phyloP scores from a whole-genome alignment of 176 grass and related monocot genomes.

The Pontederia crassipes region DNA sequence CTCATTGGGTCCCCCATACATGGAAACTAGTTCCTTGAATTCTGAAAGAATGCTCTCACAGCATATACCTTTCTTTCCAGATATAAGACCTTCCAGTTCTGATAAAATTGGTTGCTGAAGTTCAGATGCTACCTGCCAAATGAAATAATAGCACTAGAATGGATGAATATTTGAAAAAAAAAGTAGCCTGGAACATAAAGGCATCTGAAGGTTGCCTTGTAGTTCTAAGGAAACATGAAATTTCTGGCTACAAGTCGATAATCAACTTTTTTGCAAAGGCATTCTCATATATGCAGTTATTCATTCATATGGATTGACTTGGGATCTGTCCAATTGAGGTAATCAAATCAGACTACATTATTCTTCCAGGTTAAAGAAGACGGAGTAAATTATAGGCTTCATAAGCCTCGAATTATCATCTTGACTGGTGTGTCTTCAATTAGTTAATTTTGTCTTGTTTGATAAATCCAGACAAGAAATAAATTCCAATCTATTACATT shows the following conservation, averaged over 20 bases:
- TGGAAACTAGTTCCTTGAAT: slow-evolving; percentile 67
- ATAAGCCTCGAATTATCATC: no score
- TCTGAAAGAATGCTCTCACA: slow-evolving; percentile 50
- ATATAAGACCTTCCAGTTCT: slow-evolving; percentile 39
- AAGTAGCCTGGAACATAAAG: background rate
- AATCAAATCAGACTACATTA: no score
- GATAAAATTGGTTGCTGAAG: slow-evolving; percentile 50
- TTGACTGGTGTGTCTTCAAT: no score
- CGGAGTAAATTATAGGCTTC: no score
- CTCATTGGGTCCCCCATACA: slow-evolving; percentile 64
- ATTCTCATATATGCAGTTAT: no score
- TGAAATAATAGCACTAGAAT: background rate
- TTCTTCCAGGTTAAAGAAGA: no score
- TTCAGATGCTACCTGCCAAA: slow-evolving; percentile 52
- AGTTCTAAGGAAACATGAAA: background rate
- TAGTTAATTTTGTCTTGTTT: no score
- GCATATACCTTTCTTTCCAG: slow-evolving; percentile 60
- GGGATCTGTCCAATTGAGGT: no score
- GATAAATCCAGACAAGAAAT: no score
- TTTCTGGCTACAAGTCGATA: background rate
- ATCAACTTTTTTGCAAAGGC: no score
- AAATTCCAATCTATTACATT: no score
- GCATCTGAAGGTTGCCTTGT: background rate
- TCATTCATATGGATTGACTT: no score
- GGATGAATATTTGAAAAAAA: background rate